A percentile compares a stretch with the other conserved stretches of the same genome.
Evolutionary conservation across 352 stramenopile genomes (phyloP).

Genomic region (Pythium volutum): DNA sequence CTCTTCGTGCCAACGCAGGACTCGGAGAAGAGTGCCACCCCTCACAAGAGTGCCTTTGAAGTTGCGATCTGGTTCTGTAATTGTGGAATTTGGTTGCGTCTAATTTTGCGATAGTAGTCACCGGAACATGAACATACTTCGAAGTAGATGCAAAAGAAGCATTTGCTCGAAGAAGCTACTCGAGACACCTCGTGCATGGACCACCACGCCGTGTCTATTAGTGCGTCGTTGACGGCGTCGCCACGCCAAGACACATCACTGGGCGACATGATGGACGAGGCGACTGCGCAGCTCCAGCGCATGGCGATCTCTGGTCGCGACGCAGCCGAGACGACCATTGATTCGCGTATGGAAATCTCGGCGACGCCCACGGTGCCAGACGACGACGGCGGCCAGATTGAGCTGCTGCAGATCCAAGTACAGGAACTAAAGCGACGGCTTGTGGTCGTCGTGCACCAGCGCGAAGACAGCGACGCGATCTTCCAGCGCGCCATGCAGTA

Average conservation of each 20-base stretch:
- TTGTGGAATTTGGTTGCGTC: not conserved
- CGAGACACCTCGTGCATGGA: not conserved
- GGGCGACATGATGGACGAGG: conserved; percentile 42
- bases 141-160: not conserved
- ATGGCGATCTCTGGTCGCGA: conserved; percentile 53
- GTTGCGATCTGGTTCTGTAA: not conserved
- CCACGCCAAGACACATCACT: conserved; percentile 13
- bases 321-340: not conserved
- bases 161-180: not conserved
- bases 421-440: conserved; percentile 43
- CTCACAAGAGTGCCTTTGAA: conserved; percentile 13
- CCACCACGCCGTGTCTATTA: not conserved
- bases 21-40: not conserved
- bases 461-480: conserved; percentile 65
- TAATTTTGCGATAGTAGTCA: not conserved
- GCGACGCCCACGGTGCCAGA: not conserved
- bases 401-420: conserved; percentile 51
- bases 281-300: conserved; percentile 37
- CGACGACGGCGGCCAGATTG: conserved; percentile 1
- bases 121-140: not conserved
- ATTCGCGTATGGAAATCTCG: conserved; percentile 4
- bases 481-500: conserved; percentile 60
- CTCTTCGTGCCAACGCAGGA: too few species aligned
- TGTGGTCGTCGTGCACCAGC: conserved; percentile 34
- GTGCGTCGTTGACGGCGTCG: not conserved